Evolutionary conservation across 208 protist genomes (phyloP).

Genomic region (Trypanosoma congolense): DNA sequence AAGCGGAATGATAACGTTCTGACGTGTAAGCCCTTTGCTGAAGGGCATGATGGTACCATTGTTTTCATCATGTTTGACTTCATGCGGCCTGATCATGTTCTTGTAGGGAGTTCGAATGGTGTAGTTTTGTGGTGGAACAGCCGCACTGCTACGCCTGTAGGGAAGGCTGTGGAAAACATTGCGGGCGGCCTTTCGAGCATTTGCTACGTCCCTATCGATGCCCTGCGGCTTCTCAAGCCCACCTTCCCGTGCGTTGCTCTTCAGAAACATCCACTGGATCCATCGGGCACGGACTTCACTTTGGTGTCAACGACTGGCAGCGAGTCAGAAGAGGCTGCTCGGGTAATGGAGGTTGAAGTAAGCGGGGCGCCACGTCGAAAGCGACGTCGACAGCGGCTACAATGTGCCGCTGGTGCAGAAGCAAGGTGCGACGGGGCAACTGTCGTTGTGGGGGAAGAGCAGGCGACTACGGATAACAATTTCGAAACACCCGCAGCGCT

Average conservation of each 20-base stretch:
- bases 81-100: slow-evolving; percentile 20
- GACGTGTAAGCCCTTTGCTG: slow-evolving; percentile 37
- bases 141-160: slow-evolving; percentile 23
- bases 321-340: not conserved
- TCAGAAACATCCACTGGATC: slow-evolving; percentile 57
- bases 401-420: not conserved
- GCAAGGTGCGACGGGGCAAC: not conserved
- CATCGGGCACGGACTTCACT: slow-evolving; percentile 15
- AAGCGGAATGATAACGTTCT: slow-evolving; percentile 7
- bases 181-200: slow-evolving; percentile 40
- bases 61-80: slow-evolving; percentile 42
- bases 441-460: not conserved
- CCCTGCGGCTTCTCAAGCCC: not conserved
- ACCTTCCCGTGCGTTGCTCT: slow-evolving; percentile 22
- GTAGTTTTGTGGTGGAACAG: slow-evolving; percentile 60
- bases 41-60: slow-evolving; percentile 50
- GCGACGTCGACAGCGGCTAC: not conserved
- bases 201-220: slow-evolving; percentile 26
- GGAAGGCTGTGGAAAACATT: slow-evolving; percentile 37
- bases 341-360: not conserved
- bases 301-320: not conserved
- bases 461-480: not conserved
- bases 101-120: slow-evolving; percentile 49
- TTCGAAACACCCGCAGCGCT: slow-evolving; percentile 2
- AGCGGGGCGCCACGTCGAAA: not conserved